Conservation (phyloP, 108 stramenopile species). For the Tribonema minus region DNA sequence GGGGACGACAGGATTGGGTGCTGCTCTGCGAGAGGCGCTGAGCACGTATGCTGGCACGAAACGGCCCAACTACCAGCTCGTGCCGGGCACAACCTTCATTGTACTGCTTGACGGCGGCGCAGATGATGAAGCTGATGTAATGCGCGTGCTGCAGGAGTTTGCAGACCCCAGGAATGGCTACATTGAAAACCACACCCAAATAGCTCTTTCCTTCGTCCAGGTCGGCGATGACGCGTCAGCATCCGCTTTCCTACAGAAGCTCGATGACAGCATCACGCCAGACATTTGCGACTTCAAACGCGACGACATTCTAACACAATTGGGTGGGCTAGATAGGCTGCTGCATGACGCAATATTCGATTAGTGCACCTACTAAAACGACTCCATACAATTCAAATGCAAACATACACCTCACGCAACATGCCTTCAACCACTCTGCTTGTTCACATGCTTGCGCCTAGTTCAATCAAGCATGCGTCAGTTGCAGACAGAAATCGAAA, state of each 20-base stretch:
- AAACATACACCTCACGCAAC: too few species aligned
- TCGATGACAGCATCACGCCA: not conserved
- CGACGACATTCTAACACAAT: not conserved
- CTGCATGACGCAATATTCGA: not conserved
- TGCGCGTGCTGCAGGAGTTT: not conserved
- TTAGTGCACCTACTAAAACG: too few species aligned
- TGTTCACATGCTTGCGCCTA: too few species aligned
- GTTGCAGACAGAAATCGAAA: too few species aligned
- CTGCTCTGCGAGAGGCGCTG: not conserved
- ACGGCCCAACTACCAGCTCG: too few species aligned
- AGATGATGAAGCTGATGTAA: not conserved
- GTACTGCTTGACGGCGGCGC: not conserved
- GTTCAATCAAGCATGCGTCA: too few species aligned
- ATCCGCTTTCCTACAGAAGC: not conserved
- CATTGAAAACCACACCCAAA: not conserved
- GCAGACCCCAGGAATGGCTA: not conserved
- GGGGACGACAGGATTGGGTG: not conserved
- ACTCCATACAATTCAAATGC: too few species aligned
- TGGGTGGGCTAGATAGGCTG: not conserved
- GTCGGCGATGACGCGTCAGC: too few species aligned
- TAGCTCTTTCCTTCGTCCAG: not conserved
- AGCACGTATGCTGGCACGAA: too few species aligned
- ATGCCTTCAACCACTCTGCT: too few species aligned
- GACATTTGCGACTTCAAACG: not conserved
- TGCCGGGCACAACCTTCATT: not conserved